Evolutionary conservation across 2,329 filamentous ascomycete species (phyloP), one percentile per base, ranked within the genome.

Genomic region (Thyridium curvatum): DNA sequence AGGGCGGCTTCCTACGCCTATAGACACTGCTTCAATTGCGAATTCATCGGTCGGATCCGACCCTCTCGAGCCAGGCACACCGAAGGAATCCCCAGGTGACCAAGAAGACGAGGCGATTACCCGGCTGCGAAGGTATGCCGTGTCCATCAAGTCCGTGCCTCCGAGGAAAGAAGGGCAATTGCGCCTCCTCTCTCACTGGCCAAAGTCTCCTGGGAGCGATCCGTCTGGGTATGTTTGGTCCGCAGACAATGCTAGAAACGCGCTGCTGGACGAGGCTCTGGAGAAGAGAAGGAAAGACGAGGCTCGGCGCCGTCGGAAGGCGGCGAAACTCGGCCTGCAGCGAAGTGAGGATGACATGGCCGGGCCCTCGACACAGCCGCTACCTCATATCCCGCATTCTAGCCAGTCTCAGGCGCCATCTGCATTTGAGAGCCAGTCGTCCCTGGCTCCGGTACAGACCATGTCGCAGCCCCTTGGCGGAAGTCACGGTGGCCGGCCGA

Each of bases 381-480:
- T 26, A 26, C 21, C 21, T 26, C 21, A 26, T 8, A 35, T 40
- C 16, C 18, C 28, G 13, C 28, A 18, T 16, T 65, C 60, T 17
- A 60, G 58, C 17, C 64, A 65, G 49, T 55, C 51, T 29, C 52
- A 58, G 30, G 52, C 46, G 2, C 37, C 48, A 2, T 39, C 51
- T 12, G 49, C 52, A 26, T 26, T 26, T 34, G 14, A 34, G 39
- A 34, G 31, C 51, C 59, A 42, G 37, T 21, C 28, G 26, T 10
- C 31, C 18, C 12, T 34, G 21, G 21, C 21, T n/a, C 50, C 52
- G 3, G 44, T 60, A 9, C 46, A 39, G 38, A 55, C 59, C n/a
- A 69, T 69, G 60, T 71, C 68, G 37, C 69, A 72, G 48, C 62
- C 66, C 9, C 50, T 66, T 12, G 42, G 59, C n/a, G 71, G 71